phyloP scores from a whole-genome alignment of 2,329 filamentous ascomycete species.

The Magnaporthales sp. region DNA sequence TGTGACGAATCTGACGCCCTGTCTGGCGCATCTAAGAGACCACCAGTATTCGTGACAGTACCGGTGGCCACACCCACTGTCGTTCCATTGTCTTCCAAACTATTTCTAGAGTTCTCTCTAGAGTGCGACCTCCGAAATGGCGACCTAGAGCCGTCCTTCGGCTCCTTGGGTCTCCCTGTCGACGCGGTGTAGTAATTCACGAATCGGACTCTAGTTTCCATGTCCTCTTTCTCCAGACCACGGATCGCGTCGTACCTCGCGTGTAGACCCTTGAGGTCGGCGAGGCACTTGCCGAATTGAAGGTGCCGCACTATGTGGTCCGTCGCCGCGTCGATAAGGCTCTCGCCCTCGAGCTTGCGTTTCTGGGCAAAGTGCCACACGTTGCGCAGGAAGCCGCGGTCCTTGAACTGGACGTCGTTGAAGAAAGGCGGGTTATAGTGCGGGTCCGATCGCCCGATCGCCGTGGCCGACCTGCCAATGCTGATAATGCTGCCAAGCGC shows the following conservation, averaged over 20 bases:
- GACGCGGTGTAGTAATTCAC: conserved; percentile 89
- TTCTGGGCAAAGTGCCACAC: conserved; percentile 74
- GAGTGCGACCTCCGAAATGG: neutral
- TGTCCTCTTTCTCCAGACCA: conserved; percentile 62
- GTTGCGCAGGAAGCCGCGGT: conserved; percentile 60
- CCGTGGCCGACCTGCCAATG: conserved; percentile 7
- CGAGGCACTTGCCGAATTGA: conserved; percentile 74
- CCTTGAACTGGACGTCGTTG: conserved; percentile 63
- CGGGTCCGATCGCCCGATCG: conserved; percentile 34
- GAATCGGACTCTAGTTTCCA: conserved; percentile 60
- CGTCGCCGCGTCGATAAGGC: conserved; percentile 57
- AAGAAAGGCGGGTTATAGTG: conserved; percentile 68
- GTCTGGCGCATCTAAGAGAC: neutral
- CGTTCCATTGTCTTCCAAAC: neutral
- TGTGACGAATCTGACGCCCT: neutral
- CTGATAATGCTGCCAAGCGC: conserved; percentile 9
- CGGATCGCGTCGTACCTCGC: conserved; percentile 61
- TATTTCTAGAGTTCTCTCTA: neutral
- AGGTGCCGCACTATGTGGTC: conserved; percentile 71
- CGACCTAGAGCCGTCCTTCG: conserved; percentile 16
- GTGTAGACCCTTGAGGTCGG: conserved; percentile 65
- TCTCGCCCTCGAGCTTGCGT: conserved; percentile 55
- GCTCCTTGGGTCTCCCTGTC: conserved; percentile 57
- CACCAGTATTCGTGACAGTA: neutral
- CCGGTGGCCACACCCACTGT: neutral